Conservation (phyloP, 2,329 filamentous ascomycete genomes). For the Nemania bipapillata region DNA sequence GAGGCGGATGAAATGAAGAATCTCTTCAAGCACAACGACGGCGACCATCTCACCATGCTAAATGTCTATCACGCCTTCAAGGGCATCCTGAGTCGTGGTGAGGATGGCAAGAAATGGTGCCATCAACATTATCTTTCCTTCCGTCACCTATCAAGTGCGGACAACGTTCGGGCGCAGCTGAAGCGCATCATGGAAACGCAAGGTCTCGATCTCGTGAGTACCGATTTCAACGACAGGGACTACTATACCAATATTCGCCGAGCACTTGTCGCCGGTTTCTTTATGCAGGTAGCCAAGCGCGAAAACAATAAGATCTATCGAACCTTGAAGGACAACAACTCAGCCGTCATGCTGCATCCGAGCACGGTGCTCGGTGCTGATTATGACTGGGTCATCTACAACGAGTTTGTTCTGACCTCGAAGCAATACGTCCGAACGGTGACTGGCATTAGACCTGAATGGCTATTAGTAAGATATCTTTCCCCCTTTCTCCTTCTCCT, state of each 20-base stretch:
- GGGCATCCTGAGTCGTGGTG: slow-evolving; percentile 70
- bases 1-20: slow-evolving; percentile 97
- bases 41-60: slow-evolving; percentile 93
- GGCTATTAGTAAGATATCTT: slow-evolving; percentile 77
- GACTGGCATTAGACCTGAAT: slow-evolving; percentile 90
- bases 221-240: slow-evolving; percentile 91
- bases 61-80: slow-evolving; percentile 99
- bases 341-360: slow-evolving; percentile 91
- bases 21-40: slow-evolving; percentile 89
- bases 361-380: slow-evolving; percentile 89
- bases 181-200: slow-evolving; percentile 97
- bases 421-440: slow-evolving; percentile 98
- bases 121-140: slow-evolving; percentile 95
- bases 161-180: slow-evolving; percentile 91
- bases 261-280: slow-evolving; percentile 92
- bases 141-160: slow-evolving; percentile 87
- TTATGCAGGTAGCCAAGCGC: slow-evolving; percentile 99
- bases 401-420: slow-evolving; percentile 96
- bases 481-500: slow-evolving; percentile 19
- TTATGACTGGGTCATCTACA: slow-evolving; percentile 96
- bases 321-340: slow-evolving; percentile 96
- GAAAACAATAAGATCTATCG: slow-evolving; percentile 90
- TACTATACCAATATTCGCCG: slow-evolving; percentile 98
- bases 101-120: slow-evolving; percentile 89
- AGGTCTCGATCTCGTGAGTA: slow-evolving; percentile 85